phyloP scores from a whole-genome alignment of 208 protist genomes.

The Crithidia sp. region DNA sequence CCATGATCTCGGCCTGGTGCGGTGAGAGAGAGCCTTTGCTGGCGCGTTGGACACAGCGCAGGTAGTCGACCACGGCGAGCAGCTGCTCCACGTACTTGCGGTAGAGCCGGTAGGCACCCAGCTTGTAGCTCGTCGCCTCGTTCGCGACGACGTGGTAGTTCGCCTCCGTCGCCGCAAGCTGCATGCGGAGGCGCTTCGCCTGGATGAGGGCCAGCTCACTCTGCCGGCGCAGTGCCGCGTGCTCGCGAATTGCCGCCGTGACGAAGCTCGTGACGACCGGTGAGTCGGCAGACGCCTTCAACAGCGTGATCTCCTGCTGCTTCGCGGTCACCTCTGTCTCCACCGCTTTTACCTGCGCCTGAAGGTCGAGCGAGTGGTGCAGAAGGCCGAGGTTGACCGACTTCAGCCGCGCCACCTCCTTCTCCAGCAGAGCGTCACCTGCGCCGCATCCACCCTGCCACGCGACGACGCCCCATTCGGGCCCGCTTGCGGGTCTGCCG shows the following conservation, averaged over 20 bases:
- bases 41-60: conserved; percentile 75
- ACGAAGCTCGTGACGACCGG: conserved; percentile 82
- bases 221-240: conserved; percentile 75
- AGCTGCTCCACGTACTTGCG: conserved; percentile 81
- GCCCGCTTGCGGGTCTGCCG: conserved; percentile 8
- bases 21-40: conserved; percentile 63
- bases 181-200: conserved; percentile 67
- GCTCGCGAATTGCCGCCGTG: conserved; percentile 80
- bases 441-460: conserved; percentile 18
- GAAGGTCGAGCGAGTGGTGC: conserved; percentile 77
- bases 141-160: conserved; percentile 88
- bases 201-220: conserved; percentile 83
- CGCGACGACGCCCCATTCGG: background rate
- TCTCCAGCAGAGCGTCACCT: conserved; percentile 48
- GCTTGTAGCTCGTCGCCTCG: conserved; percentile 86
- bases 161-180: conserved; percentile 83
- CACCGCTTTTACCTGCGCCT: conserved; percentile 59
- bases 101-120: conserved; percentile 84
- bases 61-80: conserved; percentile 74
- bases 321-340: conserved; percentile 73
- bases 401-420: conserved; percentile 84
- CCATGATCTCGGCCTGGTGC: conserved; percentile 75
- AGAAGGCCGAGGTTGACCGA: conserved; percentile 89
- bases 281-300: conserved; percentile 69
- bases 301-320: conserved; percentile 74